A percentile compares a stretch with the other conserved stretches of the same genome.
Evolutionary conservation across 2,329 filamentous ascomycete species (phyloP).

Genomic region (Fusarium musae): DNA sequence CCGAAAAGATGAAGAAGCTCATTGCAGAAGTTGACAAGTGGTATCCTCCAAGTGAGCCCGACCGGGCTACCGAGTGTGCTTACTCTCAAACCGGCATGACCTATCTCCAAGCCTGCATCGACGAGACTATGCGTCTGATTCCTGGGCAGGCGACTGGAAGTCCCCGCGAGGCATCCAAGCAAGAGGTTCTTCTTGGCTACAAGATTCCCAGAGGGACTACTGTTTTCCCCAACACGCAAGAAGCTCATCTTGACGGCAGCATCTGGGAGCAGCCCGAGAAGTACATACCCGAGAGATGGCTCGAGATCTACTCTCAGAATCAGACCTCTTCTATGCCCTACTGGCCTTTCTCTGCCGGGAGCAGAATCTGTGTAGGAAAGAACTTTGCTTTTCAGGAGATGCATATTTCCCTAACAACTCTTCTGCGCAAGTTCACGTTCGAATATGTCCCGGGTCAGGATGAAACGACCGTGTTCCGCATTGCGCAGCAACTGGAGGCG

Average conservation of each 20-base stretch:
- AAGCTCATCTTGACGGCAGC: background rate
- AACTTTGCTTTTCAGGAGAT: slow-evolving; percentile 2
- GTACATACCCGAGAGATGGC: slow-evolving; percentile 1
- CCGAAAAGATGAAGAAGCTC: background rate
- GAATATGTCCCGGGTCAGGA: background rate
- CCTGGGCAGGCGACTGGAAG: background rate
- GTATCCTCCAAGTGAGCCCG: background rate
- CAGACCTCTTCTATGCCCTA: background rate
- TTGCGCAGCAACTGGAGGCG: background rate
- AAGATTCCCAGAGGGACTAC: background rate
- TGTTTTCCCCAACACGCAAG: slow-evolving; percentile 1
- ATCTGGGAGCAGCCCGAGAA: background rate
- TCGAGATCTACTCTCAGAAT: background rate
- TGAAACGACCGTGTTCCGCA: slow-evolving; percentile 3
- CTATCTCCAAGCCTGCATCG: slow-evolving; percentile 1
- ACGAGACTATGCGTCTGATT: slow-evolving; percentile 3
- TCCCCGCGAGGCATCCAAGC: background rate
- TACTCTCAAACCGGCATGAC: slow-evolving; percentile 4
- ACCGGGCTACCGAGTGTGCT: background rate
- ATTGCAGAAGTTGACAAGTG: slow-evolving; percentile 3
- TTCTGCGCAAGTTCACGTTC: background rate
- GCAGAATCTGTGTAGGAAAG: background rate
- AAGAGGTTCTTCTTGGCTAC: background rate
- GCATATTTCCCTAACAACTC: slow-evolving; percentile 2
- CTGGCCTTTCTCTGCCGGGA: background rate